These are phyloP conservation scores for Eucalyptus curtisii DNA, from an alignment of 345 rosid genomes.

Conservation along the genomic window DNA sequence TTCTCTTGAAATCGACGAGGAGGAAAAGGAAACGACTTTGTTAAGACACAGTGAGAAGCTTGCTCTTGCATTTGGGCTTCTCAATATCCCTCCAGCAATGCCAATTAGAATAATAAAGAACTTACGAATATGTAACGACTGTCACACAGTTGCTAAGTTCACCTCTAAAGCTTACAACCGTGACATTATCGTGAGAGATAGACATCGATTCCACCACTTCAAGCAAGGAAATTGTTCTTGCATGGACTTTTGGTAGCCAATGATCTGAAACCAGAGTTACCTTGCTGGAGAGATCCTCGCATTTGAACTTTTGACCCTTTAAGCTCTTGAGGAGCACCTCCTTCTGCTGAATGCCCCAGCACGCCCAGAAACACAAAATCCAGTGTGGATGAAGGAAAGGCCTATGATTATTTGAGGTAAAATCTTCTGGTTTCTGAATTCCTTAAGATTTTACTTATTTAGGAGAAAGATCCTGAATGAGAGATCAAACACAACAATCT, in stretches of 20 bases:
- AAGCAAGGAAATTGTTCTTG: slow-evolving; percentile 34
- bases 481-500: not conserved
- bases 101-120: slow-evolving; percentile 41
- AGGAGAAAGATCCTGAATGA: not conserved
- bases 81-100: slow-evolving; percentile 15
- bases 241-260: slow-evolving; percentile 29
- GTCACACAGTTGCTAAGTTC: slow-evolving; percentile 27
- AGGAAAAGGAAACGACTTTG: slow-evolving; percentile 38
- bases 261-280: not conserved
- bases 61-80: slow-evolving; percentile 42
- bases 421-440: not conserved
- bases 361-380: not conserved
- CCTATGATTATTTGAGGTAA: not conserved
- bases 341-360: not conserved
- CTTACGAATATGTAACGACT: slow-evolving; percentile 30
- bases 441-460: not conserved
- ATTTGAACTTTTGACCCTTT: not conserved
- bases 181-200: slow-evolving; percentile 36
- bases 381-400: not conserved
- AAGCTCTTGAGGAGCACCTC: not conserved
- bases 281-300: not conserved
- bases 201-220: slow-evolving; percentile 36
- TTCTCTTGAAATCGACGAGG: slow-evolving; percentile 37
- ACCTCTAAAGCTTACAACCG: slow-evolving; percentile 25
- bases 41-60: slow-evolving; percentile 43